These are phyloP conservation scores for Penicillium sp. DNA, from an alignment of 2,329 filamentous ascomycete species.

Conservation along the genomic window DNA sequence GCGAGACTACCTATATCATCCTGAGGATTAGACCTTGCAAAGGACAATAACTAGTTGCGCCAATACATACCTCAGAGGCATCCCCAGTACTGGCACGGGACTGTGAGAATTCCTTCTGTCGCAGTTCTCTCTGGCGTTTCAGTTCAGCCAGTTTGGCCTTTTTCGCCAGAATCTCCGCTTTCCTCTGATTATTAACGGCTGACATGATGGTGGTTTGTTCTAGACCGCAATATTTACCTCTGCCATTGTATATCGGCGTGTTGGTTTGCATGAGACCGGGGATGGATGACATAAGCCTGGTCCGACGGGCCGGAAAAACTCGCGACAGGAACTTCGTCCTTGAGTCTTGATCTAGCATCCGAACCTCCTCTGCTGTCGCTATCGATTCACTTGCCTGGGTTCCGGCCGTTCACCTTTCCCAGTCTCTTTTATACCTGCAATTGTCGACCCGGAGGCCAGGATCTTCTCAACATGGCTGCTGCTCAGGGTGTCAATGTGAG, in stretches of 20 bases:
- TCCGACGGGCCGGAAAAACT: slow-evolving; percentile 48
- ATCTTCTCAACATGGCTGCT: slow-evolving; percentile 61
- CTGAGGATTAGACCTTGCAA: slow-evolving; percentile 19
- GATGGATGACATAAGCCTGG: slow-evolving; percentile 46
- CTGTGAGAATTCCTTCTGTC: slow-evolving; percentile 74
- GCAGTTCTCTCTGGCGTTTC: slow-evolving; percentile 85
- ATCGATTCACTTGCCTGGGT: slow-evolving; percentile 40
- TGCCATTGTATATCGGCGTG: slow-evolving; percentile 1
- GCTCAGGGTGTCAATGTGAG: slow-evolving; percentile 71
- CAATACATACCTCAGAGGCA: slow-evolving; percentile 68
- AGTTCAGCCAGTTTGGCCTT: slow-evolving; percentile 96
- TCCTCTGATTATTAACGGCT: slow-evolving; percentile 66
- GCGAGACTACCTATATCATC: slow-evolving; percentile 64
- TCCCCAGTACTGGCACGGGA: slow-evolving; percentile 71
- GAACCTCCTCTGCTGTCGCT: slow-evolving; percentile 36
- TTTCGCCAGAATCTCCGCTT: slow-evolving; percentile 96
- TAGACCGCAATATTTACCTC: slow-evolving; percentile 32
- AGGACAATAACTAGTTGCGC: neutral
- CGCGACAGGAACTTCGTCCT: slow-evolving; percentile 45
- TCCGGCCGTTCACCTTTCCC: slow-evolving; percentile 32
- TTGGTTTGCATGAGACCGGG: slow-evolving; percentile 13
- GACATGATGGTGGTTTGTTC: slow-evolving; percentile 35
- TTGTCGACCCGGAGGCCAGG: slow-evolving; percentile 50
- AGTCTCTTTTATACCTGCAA: slow-evolving; percentile 42
- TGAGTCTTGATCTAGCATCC: slow-evolving; percentile 31